phyloP scores from a whole-genome alignment of 768 basidiomycete species.

The Galerina marginata region DNA sequence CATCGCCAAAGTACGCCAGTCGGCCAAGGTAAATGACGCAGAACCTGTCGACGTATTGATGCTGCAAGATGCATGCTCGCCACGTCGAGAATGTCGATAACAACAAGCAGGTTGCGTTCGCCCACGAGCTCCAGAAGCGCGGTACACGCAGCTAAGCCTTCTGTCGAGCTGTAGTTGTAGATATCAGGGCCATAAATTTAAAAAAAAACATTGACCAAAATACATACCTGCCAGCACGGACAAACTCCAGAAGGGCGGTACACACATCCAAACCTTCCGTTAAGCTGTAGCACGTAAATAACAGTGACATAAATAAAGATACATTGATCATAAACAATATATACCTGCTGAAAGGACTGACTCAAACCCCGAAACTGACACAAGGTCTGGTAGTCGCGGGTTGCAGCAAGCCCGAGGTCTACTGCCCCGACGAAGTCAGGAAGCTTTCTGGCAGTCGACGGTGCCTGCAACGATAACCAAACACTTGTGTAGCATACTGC shows the following conservation, averaged over 20 bases:
- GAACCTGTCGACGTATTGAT: slow-evolving; percentile 77
- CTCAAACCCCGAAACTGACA: slow-evolving; percentile 61
- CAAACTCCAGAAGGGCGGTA: slow-evolving; percentile 76
- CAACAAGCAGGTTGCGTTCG: slow-evolving; percentile 48
- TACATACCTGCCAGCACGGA: slow-evolving; percentile 42
- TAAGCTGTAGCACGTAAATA: slow-evolving; percentile 42
- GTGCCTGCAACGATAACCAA: no score
- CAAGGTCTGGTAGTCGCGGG: slow-evolving; percentile 54
- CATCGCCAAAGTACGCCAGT: slow-evolving; percentile 78
- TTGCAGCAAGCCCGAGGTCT: no score
- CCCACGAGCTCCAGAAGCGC: no score
- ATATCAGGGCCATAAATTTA: no score
- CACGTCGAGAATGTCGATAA: slow-evolving; percentile 56
- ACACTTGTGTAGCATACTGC: no score
- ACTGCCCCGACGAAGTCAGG: no score
- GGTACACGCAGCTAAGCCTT: no score
- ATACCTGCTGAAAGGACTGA: slow-evolving; percentile 47
- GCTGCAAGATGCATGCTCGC: slow-evolving; percentile 73
- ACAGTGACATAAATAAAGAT: not conserved
- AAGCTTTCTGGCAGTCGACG: no score
- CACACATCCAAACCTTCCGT: slow-evolving; percentile 59
- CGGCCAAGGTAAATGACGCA: slow-evolving; percentile 71
- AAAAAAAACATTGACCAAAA: no score
- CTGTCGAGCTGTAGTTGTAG: no score
- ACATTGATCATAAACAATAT: slow-evolving; percentile 11